Evolutionary conservation across 495 filamentous ascomycete genomes (phyloP).

Genomic region (Terfezia boudieri): DNA sequence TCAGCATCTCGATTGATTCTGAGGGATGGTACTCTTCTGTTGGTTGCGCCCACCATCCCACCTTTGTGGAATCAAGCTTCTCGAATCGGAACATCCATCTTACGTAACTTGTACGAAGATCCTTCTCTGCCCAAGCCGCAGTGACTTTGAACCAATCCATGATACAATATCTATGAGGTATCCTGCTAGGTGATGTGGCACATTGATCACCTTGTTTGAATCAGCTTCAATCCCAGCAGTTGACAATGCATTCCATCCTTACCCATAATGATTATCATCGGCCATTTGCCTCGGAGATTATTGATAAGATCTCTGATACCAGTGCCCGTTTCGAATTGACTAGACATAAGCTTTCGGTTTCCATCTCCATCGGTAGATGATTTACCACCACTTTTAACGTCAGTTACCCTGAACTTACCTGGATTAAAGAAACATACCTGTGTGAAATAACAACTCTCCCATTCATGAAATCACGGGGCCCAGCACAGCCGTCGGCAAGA

Average conservation of each 20-base stretch:
- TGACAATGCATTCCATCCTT: conserved; percentile 5
- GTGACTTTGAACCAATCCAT: conserved; percentile 54
- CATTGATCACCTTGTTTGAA: conserved; percentile 7
- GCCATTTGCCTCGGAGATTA: conserved; percentile 19
- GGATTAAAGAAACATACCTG: conserved; percentile 27
- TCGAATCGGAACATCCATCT: conserved; percentile 43
- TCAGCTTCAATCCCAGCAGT: background rate
- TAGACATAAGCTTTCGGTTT: conserved; percentile 22
- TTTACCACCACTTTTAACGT: conserved; percentile 31
- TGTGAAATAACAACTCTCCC: conserved; percentile 44
- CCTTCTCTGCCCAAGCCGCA: conserved; percentile 46
- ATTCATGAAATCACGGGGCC: conserved; percentile 34
- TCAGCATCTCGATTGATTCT: conserved; percentile 21
- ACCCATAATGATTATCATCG: conserved; percentile 41
- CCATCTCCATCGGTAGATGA: conserved; percentile 22
- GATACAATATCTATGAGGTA: conserved; percentile 45
- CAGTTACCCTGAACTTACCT: background rate
- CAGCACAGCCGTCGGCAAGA: conserved; percentile 37
- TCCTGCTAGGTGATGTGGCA: conserved; percentile 26
- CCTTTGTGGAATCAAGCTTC: conserved; percentile 34
- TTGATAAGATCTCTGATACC: conserved; percentile 21
- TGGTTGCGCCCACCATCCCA: conserved; percentile 46
- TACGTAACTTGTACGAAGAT: conserved; percentile 18
- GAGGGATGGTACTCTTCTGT: conserved; percentile 10
- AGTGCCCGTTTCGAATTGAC: conserved; percentile 23